Conservation (phyloP, 2,329 filamentous ascomycete species). For the Fusarium subglutinans region DNA sequence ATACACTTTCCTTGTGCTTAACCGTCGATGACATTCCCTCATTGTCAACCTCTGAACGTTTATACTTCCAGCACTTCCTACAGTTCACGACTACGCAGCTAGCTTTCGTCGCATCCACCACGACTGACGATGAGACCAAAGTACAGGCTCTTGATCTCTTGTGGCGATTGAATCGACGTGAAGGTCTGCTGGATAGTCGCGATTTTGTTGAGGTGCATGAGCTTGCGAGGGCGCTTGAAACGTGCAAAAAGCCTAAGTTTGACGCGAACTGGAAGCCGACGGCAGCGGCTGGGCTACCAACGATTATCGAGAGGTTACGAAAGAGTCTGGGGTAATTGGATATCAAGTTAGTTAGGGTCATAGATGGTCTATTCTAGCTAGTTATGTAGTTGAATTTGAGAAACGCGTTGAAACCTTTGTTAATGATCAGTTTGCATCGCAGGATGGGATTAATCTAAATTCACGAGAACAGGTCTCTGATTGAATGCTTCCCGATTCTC, state of each 20-base stretch:
- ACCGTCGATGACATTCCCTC: not conserved
- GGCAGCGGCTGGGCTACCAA: not conserved
- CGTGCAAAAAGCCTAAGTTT: not conserved
- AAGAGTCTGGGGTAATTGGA: not conserved
- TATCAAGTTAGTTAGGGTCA: fast-evolving
- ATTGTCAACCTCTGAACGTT: not conserved
- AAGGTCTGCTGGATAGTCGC: not conserved
- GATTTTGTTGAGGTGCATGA: not conserved
- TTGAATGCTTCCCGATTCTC: fast-evolving
- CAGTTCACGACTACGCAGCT: not conserved
- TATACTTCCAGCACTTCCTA: not conserved
- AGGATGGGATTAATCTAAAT: too few species aligned
- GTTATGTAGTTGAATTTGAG: too few species aligned
- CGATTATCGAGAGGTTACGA: not conserved
- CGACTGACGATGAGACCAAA: not conserved
- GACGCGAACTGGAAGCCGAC: not conserved
- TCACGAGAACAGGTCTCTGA: too few species aligned
- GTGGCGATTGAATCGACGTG: not conserved
- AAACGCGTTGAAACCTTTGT: too few species aligned
- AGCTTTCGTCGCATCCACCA: not conserved
- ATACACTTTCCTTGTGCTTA: not conserved
- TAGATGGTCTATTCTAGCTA: too few species aligned
- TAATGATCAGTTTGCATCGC: too few species aligned
- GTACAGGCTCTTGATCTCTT: not conserved
- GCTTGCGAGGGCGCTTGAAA: not conserved